Conservation (phyloP, 768 basidiomycete species). For the Naganishia randhawae region DNA sequence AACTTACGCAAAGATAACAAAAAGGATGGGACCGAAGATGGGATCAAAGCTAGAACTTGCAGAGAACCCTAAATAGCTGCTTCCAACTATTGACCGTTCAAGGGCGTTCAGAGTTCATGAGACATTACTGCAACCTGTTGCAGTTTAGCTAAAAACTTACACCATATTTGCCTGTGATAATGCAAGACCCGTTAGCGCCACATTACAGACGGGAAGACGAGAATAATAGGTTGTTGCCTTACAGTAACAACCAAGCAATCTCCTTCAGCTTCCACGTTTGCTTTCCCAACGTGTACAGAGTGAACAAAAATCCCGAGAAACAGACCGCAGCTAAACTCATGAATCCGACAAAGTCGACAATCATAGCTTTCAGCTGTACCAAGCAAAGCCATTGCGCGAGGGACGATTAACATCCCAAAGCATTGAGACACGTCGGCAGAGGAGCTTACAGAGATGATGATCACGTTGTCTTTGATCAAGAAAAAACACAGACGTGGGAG, state of each 20-base stretch:
- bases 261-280: constrained; percentile 49
- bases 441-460: constrained; percentile 46
- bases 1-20: constrained; percentile 49
- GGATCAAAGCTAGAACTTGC: constrained; percentile 47
- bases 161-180: constrained; percentile 28
- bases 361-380: constrained; percentile 48
- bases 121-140: neutral
- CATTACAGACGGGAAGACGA: neutral
- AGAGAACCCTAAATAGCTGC: constrained; percentile 40
- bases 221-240: constrained; percentile 23
- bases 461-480: constrained; percentile 48
- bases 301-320: constrained; percentile 47
- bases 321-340: constrained; percentile 41
- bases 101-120: neutral
- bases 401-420: too few relatives aligned
- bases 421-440: neutral
- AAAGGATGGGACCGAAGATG: constrained; percentile 47
- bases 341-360: constrained; percentile 46
- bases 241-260: constrained; percentile 50
- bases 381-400: neutral
- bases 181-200: neutral
- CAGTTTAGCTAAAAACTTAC: constrained; percentile 1
- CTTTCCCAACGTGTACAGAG: constrained; percentile 47
- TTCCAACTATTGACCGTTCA: constrained; percentile 22
- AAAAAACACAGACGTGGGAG: constrained; percentile 50